Evolutionary conservation across 495 filamentous ascomycete species (phyloP).

Genomic region (Xylaria castorea): DNA sequence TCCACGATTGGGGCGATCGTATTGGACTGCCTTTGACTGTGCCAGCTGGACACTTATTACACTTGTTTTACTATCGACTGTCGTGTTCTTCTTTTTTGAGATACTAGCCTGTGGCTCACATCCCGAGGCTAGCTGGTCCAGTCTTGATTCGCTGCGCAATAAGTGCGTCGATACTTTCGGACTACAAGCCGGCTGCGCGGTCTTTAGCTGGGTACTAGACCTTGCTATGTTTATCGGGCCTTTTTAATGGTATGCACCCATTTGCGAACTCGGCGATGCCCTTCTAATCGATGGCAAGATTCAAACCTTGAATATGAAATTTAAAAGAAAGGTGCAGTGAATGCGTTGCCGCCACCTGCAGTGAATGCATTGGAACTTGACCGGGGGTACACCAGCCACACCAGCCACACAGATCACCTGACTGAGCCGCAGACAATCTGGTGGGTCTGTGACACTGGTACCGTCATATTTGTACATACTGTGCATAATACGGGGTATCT

Average conservation of each 20-base stretch:
- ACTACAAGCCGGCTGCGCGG: constrained; percentile 13
- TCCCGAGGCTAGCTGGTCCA: constrained; percentile 16
- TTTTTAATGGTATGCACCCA: background rate
- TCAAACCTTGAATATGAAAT: constrained; percentile 19
- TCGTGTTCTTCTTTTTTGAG: constrained; percentile 23
- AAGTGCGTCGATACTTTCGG: constrained; percentile 18
- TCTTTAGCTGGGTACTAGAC: constrained; percentile 22
- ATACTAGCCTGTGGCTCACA: constrained; percentile 10
- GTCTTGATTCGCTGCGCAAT: constrained; percentile 7
- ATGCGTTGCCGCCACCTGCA: too few species aligned
- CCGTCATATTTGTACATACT: too few species aligned
- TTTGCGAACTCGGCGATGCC: background rate
- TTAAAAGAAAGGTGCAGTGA: constrained; percentile 12
- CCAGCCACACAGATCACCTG: too few species aligned
- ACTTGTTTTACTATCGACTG: constrained; percentile 16
- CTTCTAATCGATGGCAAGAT: constrained; percentile 14
- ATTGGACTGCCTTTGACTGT: constrained; percentile 23
- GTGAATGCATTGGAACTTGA: too few species aligned
- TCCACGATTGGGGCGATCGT: background rate
- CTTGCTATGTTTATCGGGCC: constrained; percentile 5
- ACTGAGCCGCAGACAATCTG: too few species aligned
- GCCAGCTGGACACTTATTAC: constrained; percentile 18
- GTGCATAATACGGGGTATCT: too few species aligned
- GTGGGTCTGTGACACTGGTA: too few species aligned
- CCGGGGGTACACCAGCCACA: too few species aligned